phyloP scores from a whole-genome alignment of 305 asterid genomes.

The Euphrasia arctica region DNA sequence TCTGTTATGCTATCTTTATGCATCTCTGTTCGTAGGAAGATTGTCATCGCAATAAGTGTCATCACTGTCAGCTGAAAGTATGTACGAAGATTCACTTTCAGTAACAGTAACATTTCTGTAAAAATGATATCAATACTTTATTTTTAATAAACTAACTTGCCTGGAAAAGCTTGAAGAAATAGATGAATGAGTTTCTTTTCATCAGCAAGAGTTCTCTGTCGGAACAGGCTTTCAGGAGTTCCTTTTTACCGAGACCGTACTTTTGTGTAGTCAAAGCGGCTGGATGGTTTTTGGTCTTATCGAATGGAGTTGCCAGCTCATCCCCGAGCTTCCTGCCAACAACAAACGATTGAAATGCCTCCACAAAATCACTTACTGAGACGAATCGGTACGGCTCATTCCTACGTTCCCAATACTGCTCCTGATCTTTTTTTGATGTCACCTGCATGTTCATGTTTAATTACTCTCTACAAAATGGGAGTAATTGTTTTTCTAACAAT shows the following conservation, averaged over 20 bases:
- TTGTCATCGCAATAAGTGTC: conserved; percentile 41
- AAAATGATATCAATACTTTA: too few relatives aligned
- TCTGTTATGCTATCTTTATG: conserved; percentile 29
- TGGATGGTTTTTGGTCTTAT: conserved; percentile 62
- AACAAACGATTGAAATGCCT: conserved; percentile 53
- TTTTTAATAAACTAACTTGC: conserved; percentile 18
- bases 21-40: conserved; percentile 58
- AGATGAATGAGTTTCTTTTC: conserved; percentile 66
- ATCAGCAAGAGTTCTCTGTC: conserved; percentile 56
- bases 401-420: conserved; percentile 64
- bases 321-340: conserved; percentile 47
- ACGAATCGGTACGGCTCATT: conserved; percentile 63
- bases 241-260: conserved; percentile 54
- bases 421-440: conserved; percentile 85
- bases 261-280: conserved; percentile 66
- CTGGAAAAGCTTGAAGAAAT: conserved; percentile 55
- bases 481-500: background rate
- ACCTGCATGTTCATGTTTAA: conserved; percentile 40
- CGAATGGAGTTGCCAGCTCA: conserved; percentile 55
- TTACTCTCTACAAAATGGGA: background rate
- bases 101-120: too few relatives aligned
- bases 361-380: conserved; percentile 52
- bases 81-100: too few relatives aligned
- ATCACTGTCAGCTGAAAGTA: conserved; percentile 37
- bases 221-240: conserved; percentile 57